phyloP scores from a whole-genome alignment of 2,329 filamentous ascomycete genomes.

The Pseudogymnoascus sp. region DNA sequence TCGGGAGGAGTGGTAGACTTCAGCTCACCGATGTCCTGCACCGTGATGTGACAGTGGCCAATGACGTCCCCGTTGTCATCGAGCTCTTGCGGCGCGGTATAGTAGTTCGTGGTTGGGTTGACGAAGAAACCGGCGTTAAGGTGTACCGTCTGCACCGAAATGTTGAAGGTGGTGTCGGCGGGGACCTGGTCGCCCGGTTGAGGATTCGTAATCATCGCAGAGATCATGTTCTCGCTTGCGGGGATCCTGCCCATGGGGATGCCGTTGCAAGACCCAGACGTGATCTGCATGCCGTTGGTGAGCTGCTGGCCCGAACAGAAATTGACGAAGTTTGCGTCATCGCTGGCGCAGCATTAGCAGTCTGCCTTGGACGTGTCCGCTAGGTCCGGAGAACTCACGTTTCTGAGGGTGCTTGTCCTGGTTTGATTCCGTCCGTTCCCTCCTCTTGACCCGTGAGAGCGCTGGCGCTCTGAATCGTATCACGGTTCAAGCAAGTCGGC shows the following conservation, averaged over 20 bases:
- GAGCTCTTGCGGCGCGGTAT: constrained; percentile 26
- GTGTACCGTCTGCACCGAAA: constrained; percentile 23
- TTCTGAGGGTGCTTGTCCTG: constrained; percentile 35
- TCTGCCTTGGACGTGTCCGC: constrained; percentile 13
- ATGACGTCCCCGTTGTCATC: constrained; percentile 27
- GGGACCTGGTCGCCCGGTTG: constrained; percentile 35
- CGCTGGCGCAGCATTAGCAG: constrained; percentile 23
- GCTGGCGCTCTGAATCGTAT: background rate
- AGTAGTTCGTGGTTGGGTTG: constrained; percentile 26
- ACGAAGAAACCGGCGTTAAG: constrained; percentile 26
- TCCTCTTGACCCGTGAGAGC: background rate
- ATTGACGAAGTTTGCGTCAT: constrained; percentile 53
- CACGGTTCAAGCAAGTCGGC: background rate
- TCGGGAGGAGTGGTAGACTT: constrained; percentile 20
- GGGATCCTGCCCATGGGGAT: constrained; percentile 48
- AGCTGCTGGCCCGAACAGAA: constrained; percentile 48
- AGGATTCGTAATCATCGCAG: constrained; percentile 45
- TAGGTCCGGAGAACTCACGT: constrained; percentile 32
- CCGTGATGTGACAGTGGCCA: constrained; percentile 35
- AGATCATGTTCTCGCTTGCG: constrained; percentile 44
- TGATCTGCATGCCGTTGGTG: constrained; percentile 48
- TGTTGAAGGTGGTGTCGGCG: constrained; percentile 28
- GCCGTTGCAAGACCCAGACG: constrained; percentile 48
- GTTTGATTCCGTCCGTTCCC: background rate
- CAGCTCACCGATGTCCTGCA: constrained; percentile 29